Percentiles rank a stretch among this genome's conserved stretches.
phyloP scores from a whole-genome alignment of 192 early-diverging fungal genomes.

The Gonapodya sp. region DNA sequence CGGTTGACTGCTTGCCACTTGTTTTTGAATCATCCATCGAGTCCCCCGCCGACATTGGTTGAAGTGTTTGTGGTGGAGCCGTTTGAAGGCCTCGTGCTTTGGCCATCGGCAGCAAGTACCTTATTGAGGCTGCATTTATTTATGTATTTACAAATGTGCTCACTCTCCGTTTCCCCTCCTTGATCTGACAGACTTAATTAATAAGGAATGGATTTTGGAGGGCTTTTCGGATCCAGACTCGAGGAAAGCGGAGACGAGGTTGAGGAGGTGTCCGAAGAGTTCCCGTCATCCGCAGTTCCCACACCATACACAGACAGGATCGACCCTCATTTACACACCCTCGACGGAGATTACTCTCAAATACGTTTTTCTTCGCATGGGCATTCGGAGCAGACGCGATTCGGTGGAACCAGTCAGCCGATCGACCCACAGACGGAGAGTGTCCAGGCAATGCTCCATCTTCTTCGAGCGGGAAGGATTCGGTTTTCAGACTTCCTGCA shows the following conservation, averaged over 20 bases:
- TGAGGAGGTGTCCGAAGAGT: too few species aligned
- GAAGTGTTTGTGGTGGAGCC: too few species aligned
- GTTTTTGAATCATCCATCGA: not conserved
- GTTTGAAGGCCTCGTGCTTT: too few species aligned
- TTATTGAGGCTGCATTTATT: too few species aligned
- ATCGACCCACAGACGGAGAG: not conserved
- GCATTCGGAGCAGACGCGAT: not conserved
- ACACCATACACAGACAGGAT: not conserved
- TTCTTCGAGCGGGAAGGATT: not conserved
- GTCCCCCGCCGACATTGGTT: not conserved
- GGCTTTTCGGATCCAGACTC: too few species aligned
- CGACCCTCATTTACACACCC: not conserved
- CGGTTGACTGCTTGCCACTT: conserved; percentile 12
- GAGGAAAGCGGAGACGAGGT: too few species aligned
- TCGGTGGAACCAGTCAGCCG: too few species aligned
- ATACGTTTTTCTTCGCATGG: not conserved
- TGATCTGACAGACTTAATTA: too few species aligned
- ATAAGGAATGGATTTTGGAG: too few species aligned
- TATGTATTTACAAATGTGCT: too few species aligned
- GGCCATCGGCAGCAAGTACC: too few species aligned
- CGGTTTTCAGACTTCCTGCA: not conserved
- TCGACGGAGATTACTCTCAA: not conserved
- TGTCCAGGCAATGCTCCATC: not conserved
- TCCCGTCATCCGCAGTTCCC: not conserved
- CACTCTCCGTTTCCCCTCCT: too few species aligned